Evolutionary conservation across 257 asterid genomes (phyloP), one percentile per base, ranked within the genome.

Genomic region (Avicennia marina): DNA sequence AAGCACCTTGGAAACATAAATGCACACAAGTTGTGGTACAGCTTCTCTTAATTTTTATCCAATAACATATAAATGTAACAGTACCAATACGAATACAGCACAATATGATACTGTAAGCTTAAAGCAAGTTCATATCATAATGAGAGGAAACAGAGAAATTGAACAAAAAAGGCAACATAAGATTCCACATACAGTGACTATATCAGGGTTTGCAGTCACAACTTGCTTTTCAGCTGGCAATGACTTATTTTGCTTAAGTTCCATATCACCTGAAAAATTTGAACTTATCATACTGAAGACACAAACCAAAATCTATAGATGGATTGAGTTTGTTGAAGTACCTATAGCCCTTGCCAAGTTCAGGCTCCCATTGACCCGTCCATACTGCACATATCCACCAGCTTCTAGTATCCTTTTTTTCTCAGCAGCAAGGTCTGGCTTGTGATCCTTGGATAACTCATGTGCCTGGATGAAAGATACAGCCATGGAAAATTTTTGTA

Each of bases 291-390:
- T 31, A 58, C 21, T 13, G 56, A 55, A 24, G n/a, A 55, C 47
- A 31, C 27, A 41, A 38, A 46, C 34, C 8, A 20, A 21, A 21
- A 13, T 51, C 18, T 53, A 7, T 53, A 10, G 4, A 34, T 12
- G 29, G 10, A 5, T 19, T 18, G 31, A 5, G 16, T 18, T 24
- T 1, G 16, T 15, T 24, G n/a, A n/a, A n/a, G n/a, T 71, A 93
- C 98, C 97, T 47, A 93, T 93, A 27, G 98, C 98, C 74, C 98
- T 93, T 56, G 97, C 33, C 77, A 93, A 60, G 75, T 93, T 93
- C 65, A 93, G 81, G 75, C 89, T 84, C 66, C 97, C 98, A 64
- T 93, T 93, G 63, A 93, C 96, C 68, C 97, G 86, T 63, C 98
- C 98, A 77, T 69, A 71, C 47, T 85, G 95, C 60, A 93, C 82